Conservation (phyloP, 352 stramenopile genomes). For the Phytophthora ohioensis region DNA sequence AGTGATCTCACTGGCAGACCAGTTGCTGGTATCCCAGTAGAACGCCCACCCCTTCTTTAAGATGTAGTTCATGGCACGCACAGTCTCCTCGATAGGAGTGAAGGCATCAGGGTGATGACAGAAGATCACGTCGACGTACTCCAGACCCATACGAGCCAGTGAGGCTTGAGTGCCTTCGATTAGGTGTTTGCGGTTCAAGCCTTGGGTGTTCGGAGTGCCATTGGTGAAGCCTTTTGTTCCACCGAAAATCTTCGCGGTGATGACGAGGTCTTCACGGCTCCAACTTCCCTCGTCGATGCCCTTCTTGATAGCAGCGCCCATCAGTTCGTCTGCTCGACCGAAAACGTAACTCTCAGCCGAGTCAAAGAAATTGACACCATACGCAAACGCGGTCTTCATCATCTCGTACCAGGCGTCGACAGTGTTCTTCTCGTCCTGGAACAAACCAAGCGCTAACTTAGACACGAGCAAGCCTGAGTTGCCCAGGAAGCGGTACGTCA, state of each 20-base stretch:
- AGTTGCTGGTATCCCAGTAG: conserved; percentile 60
- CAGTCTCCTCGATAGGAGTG: conserved; percentile 67
- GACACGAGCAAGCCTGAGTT: conserved; percentile 35
- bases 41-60: conserved; percentile 54
- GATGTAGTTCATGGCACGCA: conserved; percentile 67
- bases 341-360: conserved; percentile 21
- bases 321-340: conserved; percentile 20
- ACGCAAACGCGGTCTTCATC: conserved; percentile 25
- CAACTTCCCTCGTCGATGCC: conserved; percentile 41
- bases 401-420: conserved; percentile 23
- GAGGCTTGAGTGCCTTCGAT: conserved; percentile 53
- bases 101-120: conserved; percentile 56
- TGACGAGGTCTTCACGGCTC: conserved; percentile 55
- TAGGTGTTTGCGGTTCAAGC: conserved; percentile 53
- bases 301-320: conserved; percentile 52
- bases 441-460: conserved; percentile 25
- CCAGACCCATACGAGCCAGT: conserved; percentile 45
- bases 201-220: conserved; percentile 29
- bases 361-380: conserved; percentile 63
- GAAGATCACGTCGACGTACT: conserved; percentile 69
- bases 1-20: conserved; percentile 41
- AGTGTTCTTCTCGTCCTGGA: conserved; percentile 7
- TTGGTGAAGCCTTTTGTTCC: conserved; percentile 25
- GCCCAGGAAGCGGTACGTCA: conserved; percentile 22
- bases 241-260: conserved; percentile 63